Conservation (phyloP, 108 stramenopile genomes). For the Cyclotella distinguenda region DNA sequence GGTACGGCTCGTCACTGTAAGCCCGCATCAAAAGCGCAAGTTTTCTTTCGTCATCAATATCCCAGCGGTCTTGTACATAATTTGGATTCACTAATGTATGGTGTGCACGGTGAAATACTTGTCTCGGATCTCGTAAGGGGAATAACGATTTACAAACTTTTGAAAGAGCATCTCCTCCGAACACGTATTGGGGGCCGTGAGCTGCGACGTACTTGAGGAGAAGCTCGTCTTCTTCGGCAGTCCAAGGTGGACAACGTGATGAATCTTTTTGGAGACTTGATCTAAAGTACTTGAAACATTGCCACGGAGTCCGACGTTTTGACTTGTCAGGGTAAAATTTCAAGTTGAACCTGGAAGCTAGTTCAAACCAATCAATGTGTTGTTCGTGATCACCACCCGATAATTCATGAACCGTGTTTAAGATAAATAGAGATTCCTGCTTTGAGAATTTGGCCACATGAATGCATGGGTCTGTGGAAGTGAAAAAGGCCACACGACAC, state of each 20-base stretch:
- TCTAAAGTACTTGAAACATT: slow-evolving; percentile 47
- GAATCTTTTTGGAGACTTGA: slow-evolving; percentile 33
- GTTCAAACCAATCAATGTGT: slow-evolving; percentile 35
- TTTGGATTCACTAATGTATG: slow-evolving; percentile 57
- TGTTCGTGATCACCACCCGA: slow-evolving; percentile 1
- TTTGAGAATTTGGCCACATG: slow-evolving; percentile 40
- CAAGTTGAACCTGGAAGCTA: slow-evolving; percentile 23
- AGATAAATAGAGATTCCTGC: slow-evolving; percentile 37
- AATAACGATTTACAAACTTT: slow-evolving; percentile 30
- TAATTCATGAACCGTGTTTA: slow-evolving; percentile 17
- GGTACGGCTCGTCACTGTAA: slow-evolving; percentile 30
- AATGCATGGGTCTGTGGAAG: slow-evolving; percentile 27
- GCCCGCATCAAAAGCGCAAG: slow-evolving; percentile 49
- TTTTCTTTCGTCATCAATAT: slow-evolving; percentile 37
- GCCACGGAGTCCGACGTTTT: slow-evolving; percentile 44
- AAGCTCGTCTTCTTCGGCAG: slow-evolving; percentile 59
- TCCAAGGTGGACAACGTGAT: slow-evolving; percentile 41
- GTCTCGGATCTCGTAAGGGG: slow-evolving; percentile 26
- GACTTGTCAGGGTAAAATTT: slow-evolving; percentile 12
- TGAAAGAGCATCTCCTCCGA: slow-evolving; percentile 30
- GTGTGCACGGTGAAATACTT: slow-evolving; percentile 38
- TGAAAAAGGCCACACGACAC: slow-evolving; percentile 22
- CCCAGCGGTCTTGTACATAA: slow-evolving; percentile 27
- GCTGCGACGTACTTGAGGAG: slow-evolving; percentile 61
- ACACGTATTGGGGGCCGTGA: slow-evolving; percentile 48